These are phyloP conservation scores for Geoglossum glabrum DNA, from an alignment of 495 filamentous ascomycete genomes.

Conservation along the genomic window DNA sequence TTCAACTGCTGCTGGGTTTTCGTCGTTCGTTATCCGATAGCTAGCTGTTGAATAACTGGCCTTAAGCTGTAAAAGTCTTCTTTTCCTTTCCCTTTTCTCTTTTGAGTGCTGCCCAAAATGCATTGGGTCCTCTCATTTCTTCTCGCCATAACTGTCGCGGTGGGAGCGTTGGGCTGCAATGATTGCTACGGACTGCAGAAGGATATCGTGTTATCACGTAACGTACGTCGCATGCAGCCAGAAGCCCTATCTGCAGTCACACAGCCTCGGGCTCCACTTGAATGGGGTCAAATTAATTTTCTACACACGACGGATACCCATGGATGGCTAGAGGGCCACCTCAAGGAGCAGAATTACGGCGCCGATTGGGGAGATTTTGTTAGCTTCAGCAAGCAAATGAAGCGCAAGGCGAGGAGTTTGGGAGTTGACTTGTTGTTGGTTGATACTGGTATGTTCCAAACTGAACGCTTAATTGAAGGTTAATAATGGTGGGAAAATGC, in stretches of 20 bases:
- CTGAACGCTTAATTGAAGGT: background rate
- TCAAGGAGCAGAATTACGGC: conserved; percentile 75
- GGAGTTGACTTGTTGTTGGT: conserved; percentile 72
- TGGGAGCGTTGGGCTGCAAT: conserved; percentile 12
- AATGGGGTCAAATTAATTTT: conserved; percentile 85
- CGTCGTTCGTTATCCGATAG: background rate
- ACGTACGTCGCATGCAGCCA: conserved; percentile 25
- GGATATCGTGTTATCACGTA: conserved; percentile 16
- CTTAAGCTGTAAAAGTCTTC: background rate
- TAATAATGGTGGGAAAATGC: background rate
- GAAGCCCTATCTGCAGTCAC: conserved; percentile 21
- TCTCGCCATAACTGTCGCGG: background rate
- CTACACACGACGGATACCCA: conserved; percentile 92
- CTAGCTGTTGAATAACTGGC: background rate
- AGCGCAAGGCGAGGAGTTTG: conserved; percentile 48
- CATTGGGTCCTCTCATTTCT: background rate
- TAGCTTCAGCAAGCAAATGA: conserved; percentile 73
- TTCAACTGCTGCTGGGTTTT: no score
- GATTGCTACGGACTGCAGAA: conserved; percentile 15
- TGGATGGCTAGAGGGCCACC: conserved; percentile 86
- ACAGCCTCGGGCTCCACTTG: conserved; percentile 18
- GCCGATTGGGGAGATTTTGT: conserved; percentile 98
- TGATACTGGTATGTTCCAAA: conserved; percentile 37
- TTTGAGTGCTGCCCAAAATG: background rate
- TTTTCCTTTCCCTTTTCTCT: background rate